Percentiles rank a stretch among this genome's conserved stretches.
These are phyloP conservation scores for Acacia confusa DNA, from an alignment of 306 rosid genomes.

Conservation along the genomic window DNA sequence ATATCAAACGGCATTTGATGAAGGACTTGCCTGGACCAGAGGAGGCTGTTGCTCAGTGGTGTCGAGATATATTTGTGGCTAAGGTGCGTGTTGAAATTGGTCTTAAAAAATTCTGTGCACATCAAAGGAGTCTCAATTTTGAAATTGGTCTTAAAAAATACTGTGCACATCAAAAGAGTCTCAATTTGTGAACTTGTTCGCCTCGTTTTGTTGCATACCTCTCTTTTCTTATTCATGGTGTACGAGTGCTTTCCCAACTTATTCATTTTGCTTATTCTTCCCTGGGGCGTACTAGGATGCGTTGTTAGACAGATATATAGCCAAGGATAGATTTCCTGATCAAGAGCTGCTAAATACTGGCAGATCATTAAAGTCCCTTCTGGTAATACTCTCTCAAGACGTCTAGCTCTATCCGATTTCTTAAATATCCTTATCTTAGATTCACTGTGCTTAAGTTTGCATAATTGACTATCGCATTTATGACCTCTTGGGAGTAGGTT, in stretches of 20 bases:
- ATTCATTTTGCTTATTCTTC: slow-evolving; percentile 14
- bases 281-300: slow-evolving; percentile 57
- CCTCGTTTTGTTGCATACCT: slow-evolving; percentile 5
- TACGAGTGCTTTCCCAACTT: background rate
- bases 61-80: slow-evolving; percentile 78
- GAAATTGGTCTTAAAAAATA: background rate
- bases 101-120: background rate
- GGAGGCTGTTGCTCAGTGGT: slow-evolving; percentile 95
- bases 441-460: background rate
- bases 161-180: background rate
- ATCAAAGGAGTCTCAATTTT: background rate
- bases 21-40: slow-evolving; percentile 83
- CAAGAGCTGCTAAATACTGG: slow-evolving; percentile 58
- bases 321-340: slow-evolving; percentile 69
- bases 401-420: background rate
- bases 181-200: background rate
- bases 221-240: background rate
- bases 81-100: slow-evolving; percentile 52
- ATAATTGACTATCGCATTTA: slow-evolving; percentile 5
- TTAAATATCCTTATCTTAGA: background rate
- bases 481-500: slow-evolving; percentile 50
- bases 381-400: slow-evolving; percentile 55
- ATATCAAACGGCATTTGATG: slow-evolving; percentile 83
- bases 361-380: slow-evolving; percentile 75
- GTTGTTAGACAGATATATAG: slow-evolving; percentile 73